Evolutionary conservation across 2,329 filamentous ascomycete species (phyloP).

Genomic region (Xylaria sp.): DNA sequence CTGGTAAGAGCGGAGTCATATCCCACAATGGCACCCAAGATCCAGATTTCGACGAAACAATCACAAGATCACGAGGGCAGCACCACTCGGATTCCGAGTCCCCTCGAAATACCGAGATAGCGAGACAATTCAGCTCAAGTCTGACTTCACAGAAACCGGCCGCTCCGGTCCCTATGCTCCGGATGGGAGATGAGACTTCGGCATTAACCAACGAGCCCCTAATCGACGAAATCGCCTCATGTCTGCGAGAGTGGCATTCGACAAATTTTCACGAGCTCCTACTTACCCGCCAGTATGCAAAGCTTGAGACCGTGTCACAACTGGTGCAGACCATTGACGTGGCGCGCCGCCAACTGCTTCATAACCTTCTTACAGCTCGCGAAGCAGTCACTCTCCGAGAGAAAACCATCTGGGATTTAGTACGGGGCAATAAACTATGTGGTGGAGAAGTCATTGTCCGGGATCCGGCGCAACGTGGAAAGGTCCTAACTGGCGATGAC

Average conservation of each 20-base stretch:
- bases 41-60: slow-evolving; percentile 23
- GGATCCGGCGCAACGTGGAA: slow-evolving; percentile 74
- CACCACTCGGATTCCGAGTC: not conserved
- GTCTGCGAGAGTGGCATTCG: slow-evolving; percentile 95
- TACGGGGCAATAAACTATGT: slow-evolving; percentile 89
- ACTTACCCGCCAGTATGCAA: slow-evolving; percentile 72
- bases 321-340: slow-evolving; percentile 80
- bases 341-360: slow-evolving; percentile 80
- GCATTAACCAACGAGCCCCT: slow-evolving; percentile 84
- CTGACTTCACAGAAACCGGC: slow-evolving; percentile 56
- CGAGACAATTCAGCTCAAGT: slow-evolving; percentile 55
- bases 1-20: slow-evolving; percentile 49
- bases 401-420: slow-evolving; percentile 91
- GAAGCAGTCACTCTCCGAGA: slow-evolving; percentile 79
- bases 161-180: slow-evolving; percentile 93
- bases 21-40: slow-evolving; percentile 35
- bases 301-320: slow-evolving; percentile 73
- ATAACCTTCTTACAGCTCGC: slow-evolving; percentile 84
- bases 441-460: slow-evolving; percentile 92
- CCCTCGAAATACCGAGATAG: slow-evolving; percentile 36
- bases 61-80: slow-evolving; percentile 21
- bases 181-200: slow-evolving; percentile 94
- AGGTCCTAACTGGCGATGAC: slow-evolving; percentile 85
- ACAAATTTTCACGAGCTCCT: slow-evolving; percentile 92
- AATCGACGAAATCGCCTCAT: slow-evolving; percentile 96